Evolutionary conservation across 495 filamentous ascomycete species (phyloP), one percentile per base, ranked within the genome.

Genomic region (Aspergillus haitiensis): DNA sequence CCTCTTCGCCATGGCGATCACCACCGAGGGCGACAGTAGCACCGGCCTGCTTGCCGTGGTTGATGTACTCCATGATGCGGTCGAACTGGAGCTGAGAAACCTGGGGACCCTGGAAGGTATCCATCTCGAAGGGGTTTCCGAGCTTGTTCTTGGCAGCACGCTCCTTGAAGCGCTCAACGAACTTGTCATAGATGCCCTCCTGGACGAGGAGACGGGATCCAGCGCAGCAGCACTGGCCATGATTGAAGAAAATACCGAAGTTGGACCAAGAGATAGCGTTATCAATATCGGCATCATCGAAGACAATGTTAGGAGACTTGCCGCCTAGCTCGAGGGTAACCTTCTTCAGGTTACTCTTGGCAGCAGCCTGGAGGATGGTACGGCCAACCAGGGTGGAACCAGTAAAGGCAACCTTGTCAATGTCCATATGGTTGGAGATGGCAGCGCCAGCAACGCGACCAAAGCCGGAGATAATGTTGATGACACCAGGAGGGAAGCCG

Each of bases 341-440:
- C 87, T 97, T 97, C 89, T 98, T 98, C 73, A 98, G 71, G 84
- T 98, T 98, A 70, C 90, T 94, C 72, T 86, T 80, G 49, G 94
- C 94, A 11, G 94, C 92, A 33, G 93, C 92, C 85, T 97, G 96
- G 85, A 98, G 91, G 83, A 98, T 91, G 64, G 81, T 81, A 65
- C 94, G 91, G 65, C 94, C 94, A 59, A 96, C 88, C 53, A 89
- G 66, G 66, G 94, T 98, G 16, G 91, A 96, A 62, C 94, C 94
- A 62, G 94, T 98, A 83, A 98, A 98, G 69, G 94, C 94, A 64
- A 98, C 79, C 87, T 98, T 98, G 84, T 98, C 93, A 64, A 98
- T 79, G 76, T 94, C 90, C 93, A 98, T 97, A 81, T 98, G 94
- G 52, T 85, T 82, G 52, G 94, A 84, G 73, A 98, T 84, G 67